phyloP scores from a whole-genome alignment of 495 filamentous ascomycete genomes.

The Xylona heveae region DNA sequence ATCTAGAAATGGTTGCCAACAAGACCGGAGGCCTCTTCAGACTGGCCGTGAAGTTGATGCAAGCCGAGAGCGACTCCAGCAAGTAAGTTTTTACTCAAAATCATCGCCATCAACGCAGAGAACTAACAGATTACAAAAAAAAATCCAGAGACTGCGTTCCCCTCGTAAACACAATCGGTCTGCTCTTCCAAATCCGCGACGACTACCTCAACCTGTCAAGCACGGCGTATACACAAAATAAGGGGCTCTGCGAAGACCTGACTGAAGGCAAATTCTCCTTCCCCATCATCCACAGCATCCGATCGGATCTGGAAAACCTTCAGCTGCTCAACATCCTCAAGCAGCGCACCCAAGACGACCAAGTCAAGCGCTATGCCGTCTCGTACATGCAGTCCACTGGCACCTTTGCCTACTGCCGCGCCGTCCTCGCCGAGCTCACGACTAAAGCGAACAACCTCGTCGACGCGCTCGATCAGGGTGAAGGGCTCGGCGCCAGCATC shows the following conservation, averaged over 20 bases:
- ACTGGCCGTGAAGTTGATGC: slow-evolving; percentile 88
- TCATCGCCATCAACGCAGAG: neutral
- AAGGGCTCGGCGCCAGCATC: slow-evolving; percentile 2
- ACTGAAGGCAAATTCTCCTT: slow-evolving; percentile 98
- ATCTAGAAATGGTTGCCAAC: slow-evolving; percentile 96
- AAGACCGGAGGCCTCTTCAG: slow-evolving; percentile 95
- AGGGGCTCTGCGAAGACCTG: slow-evolving; percentile 89
- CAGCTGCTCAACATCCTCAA: slow-evolving; percentile 81
- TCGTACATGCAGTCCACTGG: slow-evolving; percentile 75
- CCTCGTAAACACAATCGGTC: slow-evolving; percentile 74
- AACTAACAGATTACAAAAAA: slow-evolving; percentile 4
- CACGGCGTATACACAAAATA: slow-evolving; percentile 59
- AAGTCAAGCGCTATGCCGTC: slow-evolving; percentile 85
- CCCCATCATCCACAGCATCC: slow-evolving; percentile 88
- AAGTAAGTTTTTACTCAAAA: slow-evolving; percentile 19
- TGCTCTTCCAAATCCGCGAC: slow-evolving; percentile 92
- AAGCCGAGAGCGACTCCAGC: slow-evolving; percentile 49
- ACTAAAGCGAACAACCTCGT: slow-evolving; percentile 44
- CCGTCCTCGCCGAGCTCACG: slow-evolving; percentile 44
- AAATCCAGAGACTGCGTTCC: slow-evolving; percentile 46
- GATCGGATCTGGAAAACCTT: slow-evolving; percentile 52
- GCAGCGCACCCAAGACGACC: slow-evolving; percentile 67
- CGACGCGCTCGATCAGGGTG: slow-evolving; percentile 33
- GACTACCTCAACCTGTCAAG: slow-evolving; percentile 77
- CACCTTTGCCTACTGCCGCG: slow-evolving; percentile 67